Conservation (phyloP, 1,284 basidiomycete species). For the Golubevia pallescens region DNA sequence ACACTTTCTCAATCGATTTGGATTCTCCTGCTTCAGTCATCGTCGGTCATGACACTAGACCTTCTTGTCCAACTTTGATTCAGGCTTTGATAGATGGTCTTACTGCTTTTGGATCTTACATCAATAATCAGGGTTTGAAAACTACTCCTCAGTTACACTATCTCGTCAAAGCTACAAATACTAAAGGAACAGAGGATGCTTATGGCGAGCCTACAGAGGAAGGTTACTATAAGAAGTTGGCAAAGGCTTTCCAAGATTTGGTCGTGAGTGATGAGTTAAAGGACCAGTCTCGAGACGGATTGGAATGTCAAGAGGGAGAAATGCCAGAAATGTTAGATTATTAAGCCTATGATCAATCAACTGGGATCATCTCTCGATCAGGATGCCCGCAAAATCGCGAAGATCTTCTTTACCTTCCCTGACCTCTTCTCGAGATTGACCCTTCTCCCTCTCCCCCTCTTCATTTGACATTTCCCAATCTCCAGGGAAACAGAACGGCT, state of each 20-base stretch:
- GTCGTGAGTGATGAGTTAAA: slow-evolving; percentile 69
- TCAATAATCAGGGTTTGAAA: slow-evolving; percentile 73
- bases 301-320: no score
- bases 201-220: slow-evolving; percentile 84
- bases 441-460: not conserved
- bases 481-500: slow-evolving; percentile 45
- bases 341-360: not conserved
- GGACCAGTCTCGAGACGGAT: no score
- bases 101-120: no score
- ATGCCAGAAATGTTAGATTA: no score
- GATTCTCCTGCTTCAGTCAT: slow-evolving; percentile 80
- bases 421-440: no score
- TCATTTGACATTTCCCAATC: not conserved
- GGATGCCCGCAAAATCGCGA: no score
- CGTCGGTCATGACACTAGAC: slow-evolving; percentile 91
- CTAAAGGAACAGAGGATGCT: slow-evolving; percentile 74
- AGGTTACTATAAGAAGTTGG: slow-evolving; percentile 86
- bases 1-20: slow-evolving; percentile 77
- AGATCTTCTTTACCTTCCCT: no score
- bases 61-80: slow-evolving; percentile 83
- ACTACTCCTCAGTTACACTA: slow-evolving; percentile 97
- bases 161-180: slow-evolving; percentile 88
- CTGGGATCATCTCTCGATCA: slow-evolving; percentile 70
- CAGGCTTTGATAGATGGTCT: slow-evolving; percentile 84
- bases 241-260: slow-evolving; percentile 83